phyloP scores from a whole-genome alignment of 768 basidiomycete genomes.

The Boletus sensibilis region DNA sequence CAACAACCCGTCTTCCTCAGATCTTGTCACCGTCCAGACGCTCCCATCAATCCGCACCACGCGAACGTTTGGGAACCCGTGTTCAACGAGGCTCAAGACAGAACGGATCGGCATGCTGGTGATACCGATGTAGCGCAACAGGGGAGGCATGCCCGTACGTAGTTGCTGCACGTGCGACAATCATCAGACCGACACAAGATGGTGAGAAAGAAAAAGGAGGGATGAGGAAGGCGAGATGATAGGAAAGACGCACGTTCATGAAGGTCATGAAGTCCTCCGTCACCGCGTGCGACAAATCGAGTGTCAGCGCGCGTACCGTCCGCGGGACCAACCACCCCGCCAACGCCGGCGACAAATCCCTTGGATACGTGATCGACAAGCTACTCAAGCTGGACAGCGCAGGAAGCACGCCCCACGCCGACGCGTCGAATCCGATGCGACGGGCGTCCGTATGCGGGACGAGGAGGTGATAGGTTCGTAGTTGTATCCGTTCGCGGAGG shows the following conservation, averaged over 20 bases:
- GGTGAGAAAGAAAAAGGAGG: background rate
- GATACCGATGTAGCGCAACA: slow-evolving; percentile 56
- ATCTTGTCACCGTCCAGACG: slow-evolving; percentile 52
- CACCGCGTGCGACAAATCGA: slow-evolving; percentile 38
- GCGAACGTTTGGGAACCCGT: slow-evolving; percentile 61
- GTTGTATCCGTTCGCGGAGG: slow-evolving; percentile 50
- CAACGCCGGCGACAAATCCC: slow-evolving; percentile 59
- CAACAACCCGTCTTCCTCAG: slow-evolving; percentile 29
- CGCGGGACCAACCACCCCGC: slow-evolving; percentile 69
- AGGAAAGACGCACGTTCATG: slow-evolving; percentile 36
- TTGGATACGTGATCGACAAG: slow-evolving; percentile 61
- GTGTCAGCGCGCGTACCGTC: slow-evolving; percentile 45
- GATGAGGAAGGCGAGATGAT: background rate
- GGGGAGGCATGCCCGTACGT: slow-evolving; percentile 52
- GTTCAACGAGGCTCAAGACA: slow-evolving; percentile 46
- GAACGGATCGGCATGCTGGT: slow-evolving; percentile 45
- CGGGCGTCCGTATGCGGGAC: slow-evolving; percentile 44
- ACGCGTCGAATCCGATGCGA: slow-evolving; percentile 64
- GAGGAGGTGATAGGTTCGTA: slow-evolving; percentile 54
- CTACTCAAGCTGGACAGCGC: slow-evolving; percentile 50
- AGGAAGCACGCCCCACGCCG: slow-evolving; percentile 70
- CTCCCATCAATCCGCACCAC: slow-evolving; percentile 52
- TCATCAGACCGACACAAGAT: background rate
- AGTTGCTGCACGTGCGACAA: slow-evolving; percentile 47
- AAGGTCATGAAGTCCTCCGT: slow-evolving; percentile 44